phyloP scores from a whole-genome alignment of 345 rosid species.

The Iberis pinnata region DNA sequence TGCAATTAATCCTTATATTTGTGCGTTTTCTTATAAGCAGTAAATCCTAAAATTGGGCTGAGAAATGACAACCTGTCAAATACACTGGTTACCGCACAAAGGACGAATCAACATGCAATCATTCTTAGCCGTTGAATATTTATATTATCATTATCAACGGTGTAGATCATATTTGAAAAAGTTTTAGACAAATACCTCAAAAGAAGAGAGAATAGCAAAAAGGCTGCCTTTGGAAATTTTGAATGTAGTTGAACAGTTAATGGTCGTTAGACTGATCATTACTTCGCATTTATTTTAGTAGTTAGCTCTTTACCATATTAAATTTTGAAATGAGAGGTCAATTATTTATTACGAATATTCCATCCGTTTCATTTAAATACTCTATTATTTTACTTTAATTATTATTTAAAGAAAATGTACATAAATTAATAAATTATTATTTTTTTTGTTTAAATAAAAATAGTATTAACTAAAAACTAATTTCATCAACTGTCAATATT shows the following conservation, averaged over 20 bases:
- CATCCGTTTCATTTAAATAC: too few species aligned
- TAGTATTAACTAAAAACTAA: too few species aligned
- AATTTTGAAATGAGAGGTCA: neutral
- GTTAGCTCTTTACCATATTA: neutral
- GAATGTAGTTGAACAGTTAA: conserved; percentile 26
- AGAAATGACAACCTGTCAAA: conserved; percentile 6
- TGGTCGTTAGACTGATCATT: conserved; percentile 16
- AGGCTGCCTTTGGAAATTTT: conserved; percentile 26
- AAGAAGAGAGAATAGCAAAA: conserved; percentile 23
- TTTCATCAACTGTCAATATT: too few species aligned
- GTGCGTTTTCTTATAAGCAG: too few species aligned
- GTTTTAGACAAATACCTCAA: conserved; percentile 14
- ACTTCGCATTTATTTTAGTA: neutral
- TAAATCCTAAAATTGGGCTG: neutral
- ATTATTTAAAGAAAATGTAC: too few species aligned
- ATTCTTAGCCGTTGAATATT: conserved; percentile 14
- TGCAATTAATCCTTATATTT: too few species aligned
- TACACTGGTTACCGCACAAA: neutral
- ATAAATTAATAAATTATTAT: too few species aligned
- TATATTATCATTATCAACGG: conserved; percentile 9
- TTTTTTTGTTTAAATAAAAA: too few species aligned
- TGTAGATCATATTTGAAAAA: neutral
- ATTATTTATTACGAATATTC: too few species aligned
- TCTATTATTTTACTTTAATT: too few species aligned
- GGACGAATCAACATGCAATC: conserved; percentile 11